Conservation (phyloP, 2,329 filamentous ascomycete species). For the Stagonosporopsis tanaceti region DNA sequence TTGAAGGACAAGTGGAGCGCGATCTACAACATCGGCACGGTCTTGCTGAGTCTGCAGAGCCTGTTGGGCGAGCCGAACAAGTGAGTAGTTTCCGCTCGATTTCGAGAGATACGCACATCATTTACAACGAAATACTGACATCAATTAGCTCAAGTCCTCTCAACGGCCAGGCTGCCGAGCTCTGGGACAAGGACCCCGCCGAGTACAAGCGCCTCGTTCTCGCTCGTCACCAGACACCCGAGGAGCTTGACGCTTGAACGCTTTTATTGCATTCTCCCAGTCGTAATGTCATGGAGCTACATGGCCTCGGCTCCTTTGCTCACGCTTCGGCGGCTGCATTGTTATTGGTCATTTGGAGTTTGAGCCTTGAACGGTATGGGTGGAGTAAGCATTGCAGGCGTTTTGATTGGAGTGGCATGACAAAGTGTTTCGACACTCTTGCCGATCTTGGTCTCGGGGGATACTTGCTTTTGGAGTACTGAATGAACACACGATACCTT, state of each 20-base stretch:
- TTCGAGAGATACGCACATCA: not conserved
- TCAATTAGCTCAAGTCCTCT: slow-evolving; percentile 80
- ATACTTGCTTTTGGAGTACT: slow-evolving; percentile 16
- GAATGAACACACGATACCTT: slow-evolving; percentile 19
- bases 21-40: slow-evolving; percentile 94
- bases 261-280: not conserved
- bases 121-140: slow-evolving; percentile 15
- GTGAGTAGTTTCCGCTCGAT: slow-evolving; percentile 62
- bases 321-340: slow-evolving; percentile 3
- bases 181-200: slow-evolving; percentile 88
- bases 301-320: not conserved
- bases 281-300: not conserved
- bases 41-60: slow-evolving; percentile 92
- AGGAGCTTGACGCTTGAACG: slow-evolving; percentile 49
- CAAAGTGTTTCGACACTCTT: not conserved
- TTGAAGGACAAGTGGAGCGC: slow-evolving; percentile 99
- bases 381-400: slow-evolving; percentile 20
- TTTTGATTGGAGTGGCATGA: slow-evolving; percentile 7
- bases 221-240: slow-evolving; percentile 64
- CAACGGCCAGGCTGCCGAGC: slow-evolving; percentile 93
- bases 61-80: slow-evolving; percentile 97
- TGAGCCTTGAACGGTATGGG: not conserved
- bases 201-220: slow-evolving; percentile 85
- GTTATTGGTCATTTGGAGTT: slow-evolving; percentile 3
- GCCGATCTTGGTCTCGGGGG: not conserved